Evolutionary conservation across 768 basidiomycete species (phyloP).

Genomic region (Leucogyrophana mollusca): DNA sequence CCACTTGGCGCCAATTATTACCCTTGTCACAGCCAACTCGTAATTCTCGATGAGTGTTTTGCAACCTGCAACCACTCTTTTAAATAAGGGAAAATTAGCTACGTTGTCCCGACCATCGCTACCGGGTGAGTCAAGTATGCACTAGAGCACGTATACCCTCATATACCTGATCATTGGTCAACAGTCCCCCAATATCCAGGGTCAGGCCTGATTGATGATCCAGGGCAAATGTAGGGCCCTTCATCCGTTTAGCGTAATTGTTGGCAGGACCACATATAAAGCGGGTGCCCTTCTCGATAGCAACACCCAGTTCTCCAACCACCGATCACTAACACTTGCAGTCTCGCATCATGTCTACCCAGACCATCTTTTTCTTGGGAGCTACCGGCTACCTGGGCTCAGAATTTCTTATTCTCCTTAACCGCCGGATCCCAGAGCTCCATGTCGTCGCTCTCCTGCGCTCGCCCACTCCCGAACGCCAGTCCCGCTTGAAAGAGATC

Average conservation of each 20-base stretch:
- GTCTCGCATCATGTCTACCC: constrained; percentile 10
- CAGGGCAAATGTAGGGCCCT: not conserved
- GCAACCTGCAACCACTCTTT: no score
- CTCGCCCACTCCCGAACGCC: constrained; percentile 28
- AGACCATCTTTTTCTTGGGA: constrained; percentile 39
- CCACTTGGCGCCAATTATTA: no score
- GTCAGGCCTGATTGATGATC: constrained; percentile 5
- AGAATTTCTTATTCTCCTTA: constrained; percentile 35
- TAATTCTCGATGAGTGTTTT: no score
- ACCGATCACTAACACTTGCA: no score
- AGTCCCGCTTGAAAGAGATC: constrained; percentile 26
- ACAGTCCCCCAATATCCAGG: not conserved
- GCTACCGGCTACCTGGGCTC: constrained; percentile 45
- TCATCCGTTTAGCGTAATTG: constrained; percentile 4
- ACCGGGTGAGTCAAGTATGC: no score
- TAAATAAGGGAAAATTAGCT: no score
- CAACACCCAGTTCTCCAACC: not conserved
- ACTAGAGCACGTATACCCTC: no score
- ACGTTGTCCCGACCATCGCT: no score
- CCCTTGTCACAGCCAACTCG: no score
- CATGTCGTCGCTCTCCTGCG: constrained; percentile 38
- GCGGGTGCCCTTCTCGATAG: not conserved
- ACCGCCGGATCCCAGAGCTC: constrained; percentile 29
- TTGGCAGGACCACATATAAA: constrained; percentile 1
- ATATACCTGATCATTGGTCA: constrained; percentile 4